Conservation (phyloP, 257 asterid species). For the Ophiorrhiza pumila region DNA sequence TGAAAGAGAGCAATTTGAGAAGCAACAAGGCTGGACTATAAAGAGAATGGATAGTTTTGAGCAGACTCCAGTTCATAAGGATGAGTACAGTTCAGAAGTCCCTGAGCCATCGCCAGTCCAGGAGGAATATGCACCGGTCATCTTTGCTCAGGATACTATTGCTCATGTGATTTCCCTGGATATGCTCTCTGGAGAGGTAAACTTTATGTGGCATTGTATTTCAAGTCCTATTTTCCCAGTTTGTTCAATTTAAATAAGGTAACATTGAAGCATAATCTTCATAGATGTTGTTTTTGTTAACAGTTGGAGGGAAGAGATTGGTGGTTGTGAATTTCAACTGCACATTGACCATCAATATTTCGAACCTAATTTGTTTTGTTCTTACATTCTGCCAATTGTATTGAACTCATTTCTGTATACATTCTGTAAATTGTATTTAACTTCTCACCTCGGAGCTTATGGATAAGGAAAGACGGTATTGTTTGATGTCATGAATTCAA, state of each 20-base stretch:
- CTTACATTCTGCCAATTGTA: neutral
- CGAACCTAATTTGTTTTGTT: neutral
- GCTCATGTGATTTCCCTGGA: slow-evolving; percentile 93
- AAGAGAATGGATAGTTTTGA: slow-evolving; percentile 82
- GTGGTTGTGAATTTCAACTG: neutral
- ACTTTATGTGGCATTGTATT: neutral
- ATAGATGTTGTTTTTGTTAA: neutral
- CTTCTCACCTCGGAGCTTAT: neutral
- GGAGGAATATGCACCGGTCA: slow-evolving; percentile 94
- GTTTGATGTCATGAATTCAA: slow-evolving; percentile 7
- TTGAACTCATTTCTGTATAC: neutral
- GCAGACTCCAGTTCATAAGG: slow-evolving; percentile 86
- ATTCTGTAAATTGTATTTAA: neutral
- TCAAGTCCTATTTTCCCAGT: neutral
- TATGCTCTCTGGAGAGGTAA: slow-evolving; percentile 95
- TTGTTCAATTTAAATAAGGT: neutral
- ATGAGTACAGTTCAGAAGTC: slow-evolving; percentile 63
- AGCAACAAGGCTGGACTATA: slow-evolving; percentile 82
- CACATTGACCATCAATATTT: too few relatives aligned
- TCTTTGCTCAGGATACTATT: slow-evolving; percentile 96
- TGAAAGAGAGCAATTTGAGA: slow-evolving; percentile 80
- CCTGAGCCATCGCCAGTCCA: slow-evolving; percentile 81
- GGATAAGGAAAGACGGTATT: slow-evolving; percentile 4
- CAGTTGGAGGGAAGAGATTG: neutral
- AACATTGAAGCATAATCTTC: neutral